These are phyloP conservation scores for Globisporangium parvum DNA, from an alignment of 352 stramenopile species.

Conservation along the genomic window DNA sequence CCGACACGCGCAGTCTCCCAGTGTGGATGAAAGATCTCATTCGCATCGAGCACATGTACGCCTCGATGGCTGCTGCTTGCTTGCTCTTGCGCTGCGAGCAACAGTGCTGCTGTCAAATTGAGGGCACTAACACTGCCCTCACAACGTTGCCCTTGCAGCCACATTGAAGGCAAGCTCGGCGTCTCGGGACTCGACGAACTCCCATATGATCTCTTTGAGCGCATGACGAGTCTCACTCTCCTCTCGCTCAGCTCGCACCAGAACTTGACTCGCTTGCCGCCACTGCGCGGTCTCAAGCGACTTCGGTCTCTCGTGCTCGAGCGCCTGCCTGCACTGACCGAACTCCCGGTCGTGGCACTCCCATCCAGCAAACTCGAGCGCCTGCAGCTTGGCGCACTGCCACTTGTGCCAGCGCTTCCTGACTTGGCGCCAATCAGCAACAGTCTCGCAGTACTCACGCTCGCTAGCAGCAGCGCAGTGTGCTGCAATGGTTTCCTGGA, in stretches of 20 bases:
- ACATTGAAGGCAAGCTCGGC: slow-evolving; percentile 10
- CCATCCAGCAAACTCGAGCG: slow-evolving; percentile 1
- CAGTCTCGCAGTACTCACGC: slow-evolving; percentile 14
- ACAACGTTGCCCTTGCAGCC: neutral
- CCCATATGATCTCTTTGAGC: slow-evolving; percentile 17
- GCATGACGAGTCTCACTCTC: slow-evolving; percentile 15
- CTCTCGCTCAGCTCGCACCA: slow-evolving; percentile 13
- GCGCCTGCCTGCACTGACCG: slow-evolving; percentile 9
- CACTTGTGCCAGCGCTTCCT: slow-evolving; percentile 10
- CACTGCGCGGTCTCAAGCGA: slow-evolving; percentile 11
- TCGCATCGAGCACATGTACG: slow-evolving; percentile 29
- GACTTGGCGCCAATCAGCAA: slow-evolving; percentile 13
- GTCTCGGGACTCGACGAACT: slow-evolving; percentile 12
- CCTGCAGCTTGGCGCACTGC: slow-evolving; percentile 13
- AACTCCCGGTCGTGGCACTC: slow-evolving; percentile 15
- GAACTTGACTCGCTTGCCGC: slow-evolving; percentile 8
- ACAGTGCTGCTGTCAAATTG: neutral
- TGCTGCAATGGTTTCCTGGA: slow-evolving; percentile 35
- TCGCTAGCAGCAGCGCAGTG: slow-evolving; percentile 1
- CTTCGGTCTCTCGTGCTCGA: slow-evolving; percentile 21
- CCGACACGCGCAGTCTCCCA: slow-evolving; percentile 26
- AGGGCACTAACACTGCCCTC: neutral
- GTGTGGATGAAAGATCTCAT: slow-evolving; percentile 26
- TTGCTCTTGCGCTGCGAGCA: neutral
- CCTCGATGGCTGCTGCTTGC: neutral